Evolutionary conservation across 371 early-diverging fungal species (phyloP).

Genomic region (Lichtheimia ramosa): DNA sequence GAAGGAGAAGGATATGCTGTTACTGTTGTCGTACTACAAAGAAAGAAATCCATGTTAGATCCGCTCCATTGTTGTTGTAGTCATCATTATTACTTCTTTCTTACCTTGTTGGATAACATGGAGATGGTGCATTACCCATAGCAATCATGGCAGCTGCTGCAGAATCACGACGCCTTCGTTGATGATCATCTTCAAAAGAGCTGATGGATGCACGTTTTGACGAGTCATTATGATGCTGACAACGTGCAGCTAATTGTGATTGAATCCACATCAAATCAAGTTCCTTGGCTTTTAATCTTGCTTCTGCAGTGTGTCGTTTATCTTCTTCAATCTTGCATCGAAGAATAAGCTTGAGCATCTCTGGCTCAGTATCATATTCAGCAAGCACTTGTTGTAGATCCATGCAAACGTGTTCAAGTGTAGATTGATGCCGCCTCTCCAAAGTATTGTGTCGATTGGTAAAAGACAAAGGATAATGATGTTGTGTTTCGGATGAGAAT

Average conservation of each 20-base stretch:
- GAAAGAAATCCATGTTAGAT: neutral
- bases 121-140: constrained; percentile 24
- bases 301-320: constrained; percentile 59
- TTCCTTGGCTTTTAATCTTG: constrained; percentile 52
- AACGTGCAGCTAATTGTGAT: neutral
- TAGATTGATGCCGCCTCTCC: neutral
- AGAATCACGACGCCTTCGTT: constrained; percentile 36
- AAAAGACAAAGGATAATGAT: neutral
- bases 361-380: constrained; percentile 51
- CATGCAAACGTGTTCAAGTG: constrained; percentile 1
- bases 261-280: constrained; percentile 29
- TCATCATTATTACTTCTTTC: no score
- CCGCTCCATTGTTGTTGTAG: neutral
- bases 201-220: no score
- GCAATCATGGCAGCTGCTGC: constrained; percentile 48
- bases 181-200: constrained; percentile 9
- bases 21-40: neutral
- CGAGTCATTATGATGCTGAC: neutral
- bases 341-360: constrained; percentile 53
- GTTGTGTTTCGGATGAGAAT: neutral
- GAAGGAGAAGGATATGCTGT: constrained; percentile 9
- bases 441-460: neutral
- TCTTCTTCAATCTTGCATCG: constrained; percentile 62
- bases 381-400: constrained; percentile 37
- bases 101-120: constrained; percentile 5